Base-by-base conservation (phyloP, 805 yeast species). In the Ogataea pignaliae region DNA sequence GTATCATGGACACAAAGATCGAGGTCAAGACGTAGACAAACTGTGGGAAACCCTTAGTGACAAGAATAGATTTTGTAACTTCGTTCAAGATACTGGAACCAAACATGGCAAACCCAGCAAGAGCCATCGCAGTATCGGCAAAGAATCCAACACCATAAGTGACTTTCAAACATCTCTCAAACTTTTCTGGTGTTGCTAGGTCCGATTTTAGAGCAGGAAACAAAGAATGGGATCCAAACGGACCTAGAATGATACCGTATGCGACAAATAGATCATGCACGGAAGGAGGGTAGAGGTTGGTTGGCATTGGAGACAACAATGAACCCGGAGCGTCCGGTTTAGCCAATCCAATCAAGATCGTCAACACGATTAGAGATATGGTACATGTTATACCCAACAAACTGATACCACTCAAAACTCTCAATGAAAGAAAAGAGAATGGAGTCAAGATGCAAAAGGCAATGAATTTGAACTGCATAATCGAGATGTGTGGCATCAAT, bases 171-270 rank as follows among this genome's bases (percentile, higher is more conserved):
- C 83, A 72, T 17, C 60, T 57, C n/a, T 60, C 52, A 59, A 77
- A 85, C 55, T 83, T 80, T 26, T 66, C 51, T 3, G 91, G 90
- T 51, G 79, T 84, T 42, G 85, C 71, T 85, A 85, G 81, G 61
- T 85, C 95, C 31, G 80, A 72, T 59, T 79, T 81, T 42, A 85
- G 69, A 52, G 85, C 85, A 2, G 93, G 93, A 56, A 85, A 86
- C 21, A 86, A 77, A 5, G 93, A 88, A 64, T 86, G 93, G 0
- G 93, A 91, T 6, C 93, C 89, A 70, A 85, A 86, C 1, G 91
- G 90, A 3, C 90, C 84, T 72, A 82, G 72, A 47, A 81, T 72
- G 41, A 82, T 80, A 11, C 87, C 87, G 39, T 80, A 67, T 1
- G 84, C 74, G 31, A 79, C 62, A 10, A 77, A 56, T 10, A 81